Evolutionary conservation across 2,329 filamentous ascomycete genomes (phyloP), one percentile per base, ranked within the genome.

Genomic region (Alternaria conjuncta): DNA sequence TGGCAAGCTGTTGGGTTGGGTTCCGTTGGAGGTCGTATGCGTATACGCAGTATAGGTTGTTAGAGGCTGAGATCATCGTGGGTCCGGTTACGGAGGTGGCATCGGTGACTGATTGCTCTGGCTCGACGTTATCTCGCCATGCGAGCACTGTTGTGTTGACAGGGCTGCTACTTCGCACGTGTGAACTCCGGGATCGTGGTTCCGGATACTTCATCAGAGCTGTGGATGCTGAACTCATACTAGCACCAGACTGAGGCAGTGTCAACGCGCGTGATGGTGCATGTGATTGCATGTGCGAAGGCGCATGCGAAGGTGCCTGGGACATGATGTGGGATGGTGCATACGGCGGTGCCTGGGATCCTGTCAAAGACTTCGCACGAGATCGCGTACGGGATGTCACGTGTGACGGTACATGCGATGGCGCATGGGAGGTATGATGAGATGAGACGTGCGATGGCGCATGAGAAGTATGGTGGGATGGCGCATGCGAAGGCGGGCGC

Each of bases 21-120:
- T 75, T 66, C 12, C 66, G 65, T 49, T 79, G 76, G 4, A 79
- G 72, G 45, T 78, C 73, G 25, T 70, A 61, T 3, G 78, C 75
- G 46, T 79, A 79, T 0, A 68, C 60, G 50, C 78, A 79, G 67
- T 71, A 79, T 4, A 75, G 55, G 9, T 72, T 57, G 30, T 69
- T 63, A 2, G 73, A 63, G 0, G 63, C 28, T 6, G 67, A 68
- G 25, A 68, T 54, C 26, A 68, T 62, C 5, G 62, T 71, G 12
- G 69, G 67, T 3, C 69, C 68, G 1, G 72, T 71, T 26, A 74
- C 66, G 1, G 72, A 71, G 3, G 75, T 76, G 0, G 70, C 71
- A 20, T 76, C 75, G 0, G 68, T 69, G 46, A 72, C 66, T 2
- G 65, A 64, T 50, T 70, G 57, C 4, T 62, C 66, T 3, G 69